Evolutionary conservation across 1,284 basidiomycete species (phyloP).

Genomic region (Earliella scabrosa): DNA sequence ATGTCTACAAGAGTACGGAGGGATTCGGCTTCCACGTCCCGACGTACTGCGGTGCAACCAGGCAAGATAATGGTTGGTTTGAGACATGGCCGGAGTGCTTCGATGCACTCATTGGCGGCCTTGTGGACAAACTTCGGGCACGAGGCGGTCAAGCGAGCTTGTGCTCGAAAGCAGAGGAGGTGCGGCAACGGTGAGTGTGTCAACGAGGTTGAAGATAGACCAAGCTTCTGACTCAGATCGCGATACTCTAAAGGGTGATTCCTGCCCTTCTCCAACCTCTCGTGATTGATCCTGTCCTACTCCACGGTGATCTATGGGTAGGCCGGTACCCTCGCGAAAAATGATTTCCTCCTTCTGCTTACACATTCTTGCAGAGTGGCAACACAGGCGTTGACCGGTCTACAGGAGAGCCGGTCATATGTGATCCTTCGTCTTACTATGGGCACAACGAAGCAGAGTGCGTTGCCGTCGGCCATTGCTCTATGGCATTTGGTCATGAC

Average conservation of each 20-base stretch:
- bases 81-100: conserved; percentile 76
- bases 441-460: conserved; percentile 90
- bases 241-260: conserved; percentile 59
- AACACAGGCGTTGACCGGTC: conserved; percentile 65
- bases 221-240: no score
- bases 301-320: conserved; percentile 91
- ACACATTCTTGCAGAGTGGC: conserved; percentile 55
- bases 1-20: conserved; percentile 53
- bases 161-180: conserved; percentile 55
- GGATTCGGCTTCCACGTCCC: conserved; percentile 79
- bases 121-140: conserved; percentile 58
- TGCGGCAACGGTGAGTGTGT: conserved; percentile 57
- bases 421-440: conserved; percentile 83
- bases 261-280: conserved; percentile 71
- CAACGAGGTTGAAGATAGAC: neutral
- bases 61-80: conserved; percentile 78
- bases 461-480: no score
- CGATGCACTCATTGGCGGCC: conserved; percentile 67
- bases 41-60: conserved; percentile 83
- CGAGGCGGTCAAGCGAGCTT: conserved; percentile 52
- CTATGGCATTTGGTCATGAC: neutral
- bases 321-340: conserved; percentile 31
- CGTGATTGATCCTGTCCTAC: conserved; percentile 71
- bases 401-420: conserved; percentile 72
- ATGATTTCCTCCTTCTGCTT: neutral